Percentiles rank a stretch among this genome's conserved stretches.
These are phyloP conservation scores for Wickerhamiella kurtzmanii DNA, from an alignment of 805 yeast genomes.

Conservation along the genomic window DNA sequence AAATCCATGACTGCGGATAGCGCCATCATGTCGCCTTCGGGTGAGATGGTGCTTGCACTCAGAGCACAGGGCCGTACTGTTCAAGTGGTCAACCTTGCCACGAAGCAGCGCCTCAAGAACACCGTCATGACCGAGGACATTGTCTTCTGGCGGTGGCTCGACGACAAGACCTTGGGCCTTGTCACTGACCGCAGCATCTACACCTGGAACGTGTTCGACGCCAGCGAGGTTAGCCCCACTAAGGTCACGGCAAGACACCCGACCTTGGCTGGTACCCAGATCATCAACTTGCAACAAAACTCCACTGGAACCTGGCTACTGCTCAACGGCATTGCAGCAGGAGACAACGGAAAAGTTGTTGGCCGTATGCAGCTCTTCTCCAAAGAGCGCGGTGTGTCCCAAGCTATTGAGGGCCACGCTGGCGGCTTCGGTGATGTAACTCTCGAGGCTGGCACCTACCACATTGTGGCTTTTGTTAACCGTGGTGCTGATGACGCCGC, in stretches of 20 bases:
- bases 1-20: slow-evolving; percentile 96
- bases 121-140: slow-evolving; percentile 79
- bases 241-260: slow-evolving; percentile 75
- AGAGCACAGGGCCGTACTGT: slow-evolving; percentile 94
- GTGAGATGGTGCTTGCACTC: slow-evolving; percentile 67
- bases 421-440: slow-evolving; percentile 71
- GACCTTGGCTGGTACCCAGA: slow-evolving; percentile 60
- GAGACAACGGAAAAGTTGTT: slow-evolving; percentile 77
- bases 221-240: slow-evolving; percentile 63
- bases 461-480: slow-evolving; percentile 86
- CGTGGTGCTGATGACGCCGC: slow-evolving; percentile 65
- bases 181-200: slow-evolving; percentile 65
- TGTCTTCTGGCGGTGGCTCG: slow-evolving; percentile 91
- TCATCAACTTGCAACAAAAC: slow-evolving; percentile 80
- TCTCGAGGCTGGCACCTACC: slow-evolving; percentile 54
- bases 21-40: slow-evolving; percentile 56
- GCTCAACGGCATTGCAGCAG: slow-evolving; percentile 81
- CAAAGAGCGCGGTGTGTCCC: slow-evolving; percentile 80
- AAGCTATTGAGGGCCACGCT: slow-evolving; percentile 96
- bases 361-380: slow-evolving; percentile 93
- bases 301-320: slow-evolving; percentile 83
- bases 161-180: slow-evolving; percentile 59
- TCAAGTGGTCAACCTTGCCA: slow-evolving; percentile 74
- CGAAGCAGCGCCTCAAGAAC: slow-evolving; percentile 81
- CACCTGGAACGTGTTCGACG: slow-evolving; percentile 75